Conservation (phyloP, 257 asterid species). For the Nicotiana sylvestris region DNA sequence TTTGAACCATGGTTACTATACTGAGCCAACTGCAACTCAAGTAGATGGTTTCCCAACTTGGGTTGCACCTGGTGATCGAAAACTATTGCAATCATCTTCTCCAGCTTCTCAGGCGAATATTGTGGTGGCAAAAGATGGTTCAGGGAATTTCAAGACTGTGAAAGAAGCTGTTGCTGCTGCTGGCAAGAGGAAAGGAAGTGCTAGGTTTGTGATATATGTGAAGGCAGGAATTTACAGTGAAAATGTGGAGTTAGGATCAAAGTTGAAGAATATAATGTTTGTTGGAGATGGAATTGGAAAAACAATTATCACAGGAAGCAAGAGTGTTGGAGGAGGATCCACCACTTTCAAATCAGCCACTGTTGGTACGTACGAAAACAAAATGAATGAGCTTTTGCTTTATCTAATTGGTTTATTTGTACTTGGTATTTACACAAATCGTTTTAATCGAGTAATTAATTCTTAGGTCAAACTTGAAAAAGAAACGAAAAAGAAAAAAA, state of each 20-base stretch:
- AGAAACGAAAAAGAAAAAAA: too few species aligned
- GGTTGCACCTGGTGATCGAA: constrained; percentile 60
- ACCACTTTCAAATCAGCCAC: constrained; percentile 84
- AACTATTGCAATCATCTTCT: constrained; percentile 11
- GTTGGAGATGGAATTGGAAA: constrained; percentile 85
- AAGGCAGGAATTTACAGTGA: constrained; percentile 72
- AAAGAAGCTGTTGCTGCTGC: constrained; percentile 50
- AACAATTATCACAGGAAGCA: constrained; percentile 84
- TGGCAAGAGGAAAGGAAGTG: constrained; percentile 33
- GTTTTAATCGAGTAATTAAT: too few species aligned
- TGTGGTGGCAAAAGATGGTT: constrained; percentile 27
- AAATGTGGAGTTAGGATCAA: constrained; percentile 51
- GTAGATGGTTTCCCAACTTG: constrained; percentile 57
- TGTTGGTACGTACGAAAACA: constrained; percentile 46
- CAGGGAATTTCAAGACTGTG: constrained; percentile 57
- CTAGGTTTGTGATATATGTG: constrained; percentile 62
- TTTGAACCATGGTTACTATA: constrained; percentile 32
- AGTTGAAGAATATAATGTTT: constrained; percentile 58
- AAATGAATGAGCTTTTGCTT: too few species aligned
- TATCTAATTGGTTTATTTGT: too few species aligned
- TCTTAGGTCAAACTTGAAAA: too few species aligned
- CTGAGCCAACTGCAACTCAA: constrained; percentile 1
- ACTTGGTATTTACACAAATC: too few species aligned
- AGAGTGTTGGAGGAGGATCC: constrained; percentile 66
- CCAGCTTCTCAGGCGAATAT: constrained; percentile 11